phyloP scores from a whole-genome alignment of 2,329 filamentous ascomycete genomes.

The Gliomastix tumulicola region DNA sequence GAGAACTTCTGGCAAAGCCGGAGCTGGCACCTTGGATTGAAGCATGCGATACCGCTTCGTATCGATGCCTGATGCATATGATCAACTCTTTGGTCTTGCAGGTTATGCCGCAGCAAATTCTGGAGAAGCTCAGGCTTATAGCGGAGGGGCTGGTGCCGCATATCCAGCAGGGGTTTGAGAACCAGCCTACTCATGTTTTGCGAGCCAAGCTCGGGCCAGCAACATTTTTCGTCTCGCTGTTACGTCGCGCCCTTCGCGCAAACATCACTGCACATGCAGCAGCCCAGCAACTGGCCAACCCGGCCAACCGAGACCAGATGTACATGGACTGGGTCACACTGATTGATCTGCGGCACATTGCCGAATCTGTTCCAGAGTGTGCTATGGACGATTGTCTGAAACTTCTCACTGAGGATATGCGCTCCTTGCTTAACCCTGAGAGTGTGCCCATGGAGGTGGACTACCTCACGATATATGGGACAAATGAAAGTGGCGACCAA shows the following conservation, averaged over 20 bases:
- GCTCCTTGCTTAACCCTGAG: conserved; percentile 54
- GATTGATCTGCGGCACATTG: conserved; percentile 55
- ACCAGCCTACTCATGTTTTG: conserved; percentile 78
- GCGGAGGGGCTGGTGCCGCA: conserved; percentile 74
- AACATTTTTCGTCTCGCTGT: conserved; percentile 76
- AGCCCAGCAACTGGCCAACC: conserved; percentile 84
- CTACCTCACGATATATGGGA: neutral
- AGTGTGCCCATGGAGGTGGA: neutral
- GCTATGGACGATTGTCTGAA: conserved; percentile 62
- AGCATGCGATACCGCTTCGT: conserved; percentile 90
- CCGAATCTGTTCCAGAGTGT: conserved; percentile 54
- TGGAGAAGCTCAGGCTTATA: conserved; percentile 82
- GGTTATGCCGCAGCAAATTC: conserved; percentile 79
- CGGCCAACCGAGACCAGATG: conserved; percentile 90
- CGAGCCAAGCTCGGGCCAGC: conserved; percentile 84
- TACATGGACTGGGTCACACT: conserved; percentile 80
- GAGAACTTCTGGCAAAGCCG: conserved; percentile 80
- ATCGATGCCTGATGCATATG: conserved; percentile 94
- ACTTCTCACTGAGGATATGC: conserved; percentile 59
- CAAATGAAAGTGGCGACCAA: neutral
- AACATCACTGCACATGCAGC: conserved; percentile 92
- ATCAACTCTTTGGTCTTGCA: conserved; percentile 84
- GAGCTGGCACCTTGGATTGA: conserved; percentile 87
- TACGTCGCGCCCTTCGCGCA: conserved; percentile 82
- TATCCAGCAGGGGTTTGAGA: conserved; percentile 77